Conservation (phyloP, 1,284 basidiomycete genomes). For the Coniophora puteana region DNA sequence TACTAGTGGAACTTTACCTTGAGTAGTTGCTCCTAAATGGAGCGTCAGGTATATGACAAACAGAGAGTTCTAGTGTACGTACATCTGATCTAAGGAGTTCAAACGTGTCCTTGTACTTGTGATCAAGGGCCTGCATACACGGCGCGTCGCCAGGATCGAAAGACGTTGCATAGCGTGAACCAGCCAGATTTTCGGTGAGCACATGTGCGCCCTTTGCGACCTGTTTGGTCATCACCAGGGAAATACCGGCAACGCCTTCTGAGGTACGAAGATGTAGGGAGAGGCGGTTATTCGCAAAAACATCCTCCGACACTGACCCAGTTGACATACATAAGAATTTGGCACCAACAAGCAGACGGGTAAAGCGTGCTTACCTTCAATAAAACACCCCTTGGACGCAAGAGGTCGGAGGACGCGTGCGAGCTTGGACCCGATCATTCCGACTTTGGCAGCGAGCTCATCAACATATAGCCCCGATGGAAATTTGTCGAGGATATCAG, state of each 20-base stretch:
- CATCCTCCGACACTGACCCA: conserved; percentile 20
- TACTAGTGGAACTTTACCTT: too few species aligned
- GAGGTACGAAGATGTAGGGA: conserved; percentile 14
- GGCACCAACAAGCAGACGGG: conserved; percentile 10
- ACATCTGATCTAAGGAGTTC: neutral
- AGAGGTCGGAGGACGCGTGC: conserved; percentile 32
- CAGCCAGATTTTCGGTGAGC: neutral
- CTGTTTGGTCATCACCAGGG: neutral
- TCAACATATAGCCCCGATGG: conserved; percentile 28
- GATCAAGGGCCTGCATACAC: neutral
- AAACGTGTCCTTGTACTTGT: neutral
- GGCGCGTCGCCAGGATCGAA: neutral
- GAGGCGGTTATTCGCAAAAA: conserved; percentile 33
- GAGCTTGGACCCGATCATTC: conserved; percentile 28
- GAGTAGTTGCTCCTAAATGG: neutral
- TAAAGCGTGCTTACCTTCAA: conserved; percentile 26
- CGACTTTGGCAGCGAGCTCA: conserved; percentile 21
- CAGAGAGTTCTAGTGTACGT: neutral
- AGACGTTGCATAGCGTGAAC: neutral
- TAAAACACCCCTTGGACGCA: conserved; percentile 34
- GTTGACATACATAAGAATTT: conserved; percentile 6
- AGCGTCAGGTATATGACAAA: neutral
- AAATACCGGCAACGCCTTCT: neutral
- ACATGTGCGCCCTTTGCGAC: neutral
- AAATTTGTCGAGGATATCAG: conserved; percentile 27